Conservation (phyloP, 352 stramenopile genomes). For the Saprolegnia parasitica region DNA sequence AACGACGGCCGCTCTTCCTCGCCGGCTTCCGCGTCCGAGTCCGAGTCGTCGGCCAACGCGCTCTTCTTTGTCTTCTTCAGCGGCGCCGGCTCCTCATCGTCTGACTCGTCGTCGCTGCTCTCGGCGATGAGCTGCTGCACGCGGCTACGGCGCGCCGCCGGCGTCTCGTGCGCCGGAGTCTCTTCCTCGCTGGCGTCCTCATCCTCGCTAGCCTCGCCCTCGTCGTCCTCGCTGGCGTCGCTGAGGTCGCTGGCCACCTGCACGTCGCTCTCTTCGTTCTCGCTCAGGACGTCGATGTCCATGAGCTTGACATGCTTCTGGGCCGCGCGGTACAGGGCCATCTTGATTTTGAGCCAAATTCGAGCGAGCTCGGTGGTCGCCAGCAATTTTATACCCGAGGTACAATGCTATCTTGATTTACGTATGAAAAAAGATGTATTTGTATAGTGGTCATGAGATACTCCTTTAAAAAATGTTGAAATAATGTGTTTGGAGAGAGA, state of each 20-base stretch:
- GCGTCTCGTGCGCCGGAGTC: not conserved
- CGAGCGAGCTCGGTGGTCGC: too few relatives aligned
- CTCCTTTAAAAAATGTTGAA: too few relatives aligned
- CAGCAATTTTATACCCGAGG: too few relatives aligned
- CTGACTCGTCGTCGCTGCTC: constrained; percentile 1
- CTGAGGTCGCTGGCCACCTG: too few relatives aligned
- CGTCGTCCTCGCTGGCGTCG: not conserved
- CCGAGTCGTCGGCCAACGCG: constrained; percentile 1
- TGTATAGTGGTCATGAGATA: too few relatives aligned
- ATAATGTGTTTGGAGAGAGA: too few relatives aligned
- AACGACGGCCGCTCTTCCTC: constrained; percentile 14
- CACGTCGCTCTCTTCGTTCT: too few relatives aligned
- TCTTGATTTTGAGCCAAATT: not conserved
- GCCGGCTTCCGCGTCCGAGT: not conserved
- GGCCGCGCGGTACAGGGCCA: constrained; percentile 19
- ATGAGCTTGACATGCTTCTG: constrained; percentile 20
- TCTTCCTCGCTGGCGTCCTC: constrained; percentile 14
- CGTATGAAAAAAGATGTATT: too few relatives aligned
- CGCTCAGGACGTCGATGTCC: constrained; percentile 1
- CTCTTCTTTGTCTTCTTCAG: not conserved
- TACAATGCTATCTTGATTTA: too few relatives aligned
- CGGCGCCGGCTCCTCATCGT: not conserved
- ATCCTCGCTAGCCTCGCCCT: constrained; percentile 6
- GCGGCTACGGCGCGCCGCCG: not conserved
- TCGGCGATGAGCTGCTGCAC: not conserved